Evolutionary conservation across 805 yeast species (phyloP).

Genomic region (Wickerhamiella siamensis): DNA sequence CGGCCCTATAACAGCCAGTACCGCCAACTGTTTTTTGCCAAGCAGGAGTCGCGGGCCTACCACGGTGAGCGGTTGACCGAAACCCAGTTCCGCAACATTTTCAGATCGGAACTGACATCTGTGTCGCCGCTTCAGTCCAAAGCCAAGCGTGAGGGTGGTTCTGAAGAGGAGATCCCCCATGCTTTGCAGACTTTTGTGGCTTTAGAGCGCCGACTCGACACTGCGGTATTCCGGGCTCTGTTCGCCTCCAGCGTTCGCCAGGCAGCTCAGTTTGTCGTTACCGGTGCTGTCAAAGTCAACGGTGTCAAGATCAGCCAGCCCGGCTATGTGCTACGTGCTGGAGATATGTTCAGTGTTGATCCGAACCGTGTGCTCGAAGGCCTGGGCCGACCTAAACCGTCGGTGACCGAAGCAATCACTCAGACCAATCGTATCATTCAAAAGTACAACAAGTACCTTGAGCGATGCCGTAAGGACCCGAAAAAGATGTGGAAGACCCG

Average conservation of each 20-base stretch:
- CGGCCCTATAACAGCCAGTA: conserved; percentile 40
- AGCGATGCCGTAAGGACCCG: conserved; percentile 42
- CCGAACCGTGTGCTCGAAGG: conserved; percentile 81
- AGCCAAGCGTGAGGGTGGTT: conserved; percentile 20
- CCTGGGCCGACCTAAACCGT: conserved; percentile 73
- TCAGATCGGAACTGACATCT: conserved; percentile 56
- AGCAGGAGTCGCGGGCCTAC: conserved; percentile 83
- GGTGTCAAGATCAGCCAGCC: conserved; percentile 71
- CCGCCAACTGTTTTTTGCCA: conserved; percentile 86
- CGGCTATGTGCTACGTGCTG: conserved; percentile 59
- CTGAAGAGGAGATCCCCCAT: conserved; percentile 53
- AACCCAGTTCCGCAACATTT: conserved; percentile 57
- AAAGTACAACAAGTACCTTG: conserved; percentile 63
- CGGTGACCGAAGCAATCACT: conserved; percentile 48
- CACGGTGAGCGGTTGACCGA: conserved; percentile 93
- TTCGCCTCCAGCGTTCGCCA: conserved; percentile 89
- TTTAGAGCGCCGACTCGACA: conserved; percentile 76
- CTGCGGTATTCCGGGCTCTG: conserved; percentile 81
- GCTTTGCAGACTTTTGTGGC: conserved; percentile 79
- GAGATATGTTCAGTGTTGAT: conserved; percentile 73
- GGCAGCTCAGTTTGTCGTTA: conserved; percentile 74
- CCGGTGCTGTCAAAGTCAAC: conserved; percentile 74
- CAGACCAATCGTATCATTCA: conserved; percentile 59
- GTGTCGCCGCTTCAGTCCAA: conserved; percentile 74
- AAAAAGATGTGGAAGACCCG: conserved; percentile 35